phyloP scores from a whole-genome alignment of 2,329 filamentous ascomycete species.

The Colletotrichum cereale region DNA sequence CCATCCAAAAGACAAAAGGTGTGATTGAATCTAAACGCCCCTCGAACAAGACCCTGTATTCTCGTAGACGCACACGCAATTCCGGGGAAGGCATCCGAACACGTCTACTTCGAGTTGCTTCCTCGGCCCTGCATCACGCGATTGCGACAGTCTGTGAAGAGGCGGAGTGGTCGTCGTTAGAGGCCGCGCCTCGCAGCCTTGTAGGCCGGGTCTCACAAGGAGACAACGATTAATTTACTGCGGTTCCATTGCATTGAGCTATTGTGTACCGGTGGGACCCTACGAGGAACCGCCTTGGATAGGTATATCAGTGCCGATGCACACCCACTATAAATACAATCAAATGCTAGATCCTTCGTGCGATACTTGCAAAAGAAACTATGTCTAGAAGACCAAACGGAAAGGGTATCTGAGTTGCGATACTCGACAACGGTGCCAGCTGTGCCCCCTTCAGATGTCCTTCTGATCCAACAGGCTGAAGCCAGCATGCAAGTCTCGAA shows the following conservation, averaged over 20 bases:
- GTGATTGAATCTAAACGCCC: slow-evolving; percentile 24
- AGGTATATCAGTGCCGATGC: neutral
- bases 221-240: neutral
- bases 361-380: neutral
- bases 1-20: slow-evolving; percentile 22
- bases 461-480: neutral
- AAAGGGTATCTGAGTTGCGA: neutral
- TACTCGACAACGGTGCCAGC: neutral
- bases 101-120: slow-evolving; percentile 13
- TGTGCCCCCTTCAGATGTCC: neutral
- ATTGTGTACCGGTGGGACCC: neutral
- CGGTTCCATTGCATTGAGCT: neutral
- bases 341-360: neutral
- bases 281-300: neutral
- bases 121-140: slow-evolving; percentile 16
- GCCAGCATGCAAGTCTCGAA: slow-evolving; percentile 20
- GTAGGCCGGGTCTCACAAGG: neutral
- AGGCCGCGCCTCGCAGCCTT: too few species aligned
- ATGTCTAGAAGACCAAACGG: neutral
- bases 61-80: too few species aligned
- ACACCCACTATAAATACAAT: neutral
- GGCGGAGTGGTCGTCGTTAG: too few species aligned
- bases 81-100: neutral
- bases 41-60: neutral
- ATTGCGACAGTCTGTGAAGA: neutral